phyloP scores from a whole-genome alignment of 768 basidiomycete genomes.

The Kwoniella dendrophila region DNA sequence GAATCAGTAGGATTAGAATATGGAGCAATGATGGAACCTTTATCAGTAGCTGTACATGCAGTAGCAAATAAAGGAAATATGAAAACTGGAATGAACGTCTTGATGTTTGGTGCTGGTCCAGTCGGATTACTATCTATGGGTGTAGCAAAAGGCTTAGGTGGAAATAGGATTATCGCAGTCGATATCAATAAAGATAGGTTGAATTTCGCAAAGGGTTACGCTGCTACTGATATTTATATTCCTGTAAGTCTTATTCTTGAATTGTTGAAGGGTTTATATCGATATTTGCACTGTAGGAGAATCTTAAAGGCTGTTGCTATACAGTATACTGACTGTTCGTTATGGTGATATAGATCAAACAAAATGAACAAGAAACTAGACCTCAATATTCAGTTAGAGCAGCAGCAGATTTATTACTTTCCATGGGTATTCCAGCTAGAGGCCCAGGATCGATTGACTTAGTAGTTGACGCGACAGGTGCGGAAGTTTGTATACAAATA shows the following conservation, averaged over 20 bases:
- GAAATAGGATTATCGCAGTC: constrained; percentile 77
- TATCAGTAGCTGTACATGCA: constrained; percentile 88
- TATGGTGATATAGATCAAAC: constrained; percentile 43
- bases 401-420: constrained; percentile 66
- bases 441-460: constrained; percentile 76
- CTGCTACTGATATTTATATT: constrained; percentile 68
- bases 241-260: constrained; percentile 37
- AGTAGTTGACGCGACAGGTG: constrained; percentile 88
- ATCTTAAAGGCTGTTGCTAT: no score
- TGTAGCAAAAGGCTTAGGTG: constrained; percentile 91
- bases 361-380: constrained; percentile 66
- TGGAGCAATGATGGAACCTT: constrained; percentile 96
- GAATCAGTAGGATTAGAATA: constrained; percentile 85
- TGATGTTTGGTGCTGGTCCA: constrained; percentile 82
- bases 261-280: not conserved
- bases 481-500: constrained; percentile 88
- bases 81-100: constrained; percentile 72
- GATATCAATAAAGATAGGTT: constrained; percentile 68
- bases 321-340: not conserved
- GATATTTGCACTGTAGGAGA: not conserved
- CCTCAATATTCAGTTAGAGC: constrained; percentile 73
- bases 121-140: constrained; percentile 86
- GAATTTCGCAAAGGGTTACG: constrained; percentile 81
- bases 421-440: constrained; percentile 70
- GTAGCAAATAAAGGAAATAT: constrained; percentile 75